These are phyloP conservation scores for Microbotryum violaceum DNA, from an alignment of 1,284 basidiomycete genomes.

Conservation along the genomic window DNA sequence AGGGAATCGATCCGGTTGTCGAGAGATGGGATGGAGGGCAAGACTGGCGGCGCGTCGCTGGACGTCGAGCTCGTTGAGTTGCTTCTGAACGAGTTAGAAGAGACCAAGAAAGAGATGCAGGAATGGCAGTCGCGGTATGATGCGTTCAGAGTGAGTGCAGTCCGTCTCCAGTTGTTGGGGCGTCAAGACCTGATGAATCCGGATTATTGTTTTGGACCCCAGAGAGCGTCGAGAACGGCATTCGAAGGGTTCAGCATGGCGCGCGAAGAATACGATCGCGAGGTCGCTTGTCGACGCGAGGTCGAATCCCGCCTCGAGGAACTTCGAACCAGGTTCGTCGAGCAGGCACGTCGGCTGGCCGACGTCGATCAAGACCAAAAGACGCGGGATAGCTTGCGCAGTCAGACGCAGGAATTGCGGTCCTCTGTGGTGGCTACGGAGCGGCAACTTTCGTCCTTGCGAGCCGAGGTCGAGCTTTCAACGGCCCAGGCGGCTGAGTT, in stretches of 20 bases:
- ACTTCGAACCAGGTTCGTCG: conserved; percentile 73
- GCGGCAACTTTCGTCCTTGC: conserved; percentile 75
- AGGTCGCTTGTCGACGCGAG: conserved; percentile 75
- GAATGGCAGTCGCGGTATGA: conserved; percentile 71
- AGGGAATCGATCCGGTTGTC: conserved; percentile 36
- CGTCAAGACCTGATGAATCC: background rate
- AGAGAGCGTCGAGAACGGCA: conserved; percentile 33
- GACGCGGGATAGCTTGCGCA: conserved; percentile 66
- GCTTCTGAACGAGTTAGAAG: conserved; percentile 61
- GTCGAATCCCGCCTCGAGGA: conserved; percentile 85
- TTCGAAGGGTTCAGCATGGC: conserved; percentile 83
- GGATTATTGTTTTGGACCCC: background rate
- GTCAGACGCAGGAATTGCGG: conserved; percentile 69
- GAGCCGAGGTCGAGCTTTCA: conserved; percentile 80
- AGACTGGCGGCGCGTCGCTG: conserved; percentile 56
- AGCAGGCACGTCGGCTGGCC: conserved; percentile 78
- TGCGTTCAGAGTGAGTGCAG: conserved; percentile 62
- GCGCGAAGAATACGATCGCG: conserved; percentile 85
- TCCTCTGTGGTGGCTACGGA: conserved; percentile 70
- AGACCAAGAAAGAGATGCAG: conserved; percentile 55
- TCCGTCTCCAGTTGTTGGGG: conserved; percentile 32
- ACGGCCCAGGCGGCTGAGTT: conserved; percentile 91
- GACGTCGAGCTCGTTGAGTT: conserved; percentile 67
- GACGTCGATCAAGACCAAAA: conserved; percentile 63
- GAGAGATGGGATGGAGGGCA: conserved; percentile 56